Conservation (phyloP, 164 flowering plant genomes). For the Warburgia ugandensis region DNA sequence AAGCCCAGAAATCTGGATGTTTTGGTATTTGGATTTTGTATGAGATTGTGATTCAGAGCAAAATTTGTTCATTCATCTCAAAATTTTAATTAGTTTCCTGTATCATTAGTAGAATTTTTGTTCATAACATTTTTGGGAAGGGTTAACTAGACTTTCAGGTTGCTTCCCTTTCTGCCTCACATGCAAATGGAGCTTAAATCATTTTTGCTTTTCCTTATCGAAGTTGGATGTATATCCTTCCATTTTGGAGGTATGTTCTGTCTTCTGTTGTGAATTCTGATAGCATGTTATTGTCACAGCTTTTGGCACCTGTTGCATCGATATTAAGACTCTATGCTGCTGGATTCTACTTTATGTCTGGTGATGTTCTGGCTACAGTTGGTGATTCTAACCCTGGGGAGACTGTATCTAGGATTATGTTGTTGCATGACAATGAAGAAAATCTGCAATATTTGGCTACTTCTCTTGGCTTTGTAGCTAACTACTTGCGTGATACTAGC, state of each 20-base stretch:
- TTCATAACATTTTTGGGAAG: too few relatives aligned
- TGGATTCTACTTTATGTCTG: conserved; percentile 30
- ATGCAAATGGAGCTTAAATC: too few relatives aligned
- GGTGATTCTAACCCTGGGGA: conserved; percentile 6
- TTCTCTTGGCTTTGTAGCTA: conserved; percentile 20
- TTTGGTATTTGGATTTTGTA: too few relatives aligned
- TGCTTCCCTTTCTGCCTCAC: too few relatives aligned
- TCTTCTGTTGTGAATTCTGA: not conserved
- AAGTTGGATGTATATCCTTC: not conserved
- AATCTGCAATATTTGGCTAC: conserved; percentile 22
- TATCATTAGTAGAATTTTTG: too few relatives aligned
- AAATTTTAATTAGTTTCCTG: too few relatives aligned
- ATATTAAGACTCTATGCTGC: conserved; percentile 51
- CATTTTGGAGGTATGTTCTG: not conserved
- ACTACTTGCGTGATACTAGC: conserved; percentile 20
- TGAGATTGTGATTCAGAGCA: too few relatives aligned
- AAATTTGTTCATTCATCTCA: too few relatives aligned
- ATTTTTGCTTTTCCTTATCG: too few relatives aligned
- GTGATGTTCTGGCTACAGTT: conserved; percentile 14
- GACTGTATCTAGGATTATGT: conserved; percentile 9
- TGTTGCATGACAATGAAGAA: conserved; percentile 25
- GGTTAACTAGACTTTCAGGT: too few relatives aligned
- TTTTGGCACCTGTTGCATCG: conserved; percentile 22
- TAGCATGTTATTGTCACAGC: conserved; percentile 22
- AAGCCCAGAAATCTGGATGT: too few relatives aligned